phyloP scores from a whole-genome alignment of 257 asterid species.

The Datura wrightii region DNA sequence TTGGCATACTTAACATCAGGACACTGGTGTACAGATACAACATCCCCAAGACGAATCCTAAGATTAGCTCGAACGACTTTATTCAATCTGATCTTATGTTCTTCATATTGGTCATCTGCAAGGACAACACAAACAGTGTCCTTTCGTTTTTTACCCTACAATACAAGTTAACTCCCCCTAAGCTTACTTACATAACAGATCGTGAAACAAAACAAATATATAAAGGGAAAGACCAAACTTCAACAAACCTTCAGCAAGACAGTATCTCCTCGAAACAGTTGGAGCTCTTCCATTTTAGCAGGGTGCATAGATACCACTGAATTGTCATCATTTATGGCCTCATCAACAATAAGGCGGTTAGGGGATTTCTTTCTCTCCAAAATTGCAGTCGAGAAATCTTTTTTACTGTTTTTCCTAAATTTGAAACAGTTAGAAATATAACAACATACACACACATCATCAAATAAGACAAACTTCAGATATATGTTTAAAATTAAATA shows the following conservation, averaged over 20 bases:
- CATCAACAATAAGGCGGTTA: slow-evolving; percentile 81
- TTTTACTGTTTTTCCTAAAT: slow-evolving; percentile 75
- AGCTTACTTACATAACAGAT: neutral
- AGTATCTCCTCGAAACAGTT: slow-evolving; percentile 85
- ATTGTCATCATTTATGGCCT: slow-evolving; percentile 80
- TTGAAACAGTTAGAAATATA: neutral
- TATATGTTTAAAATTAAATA: neutral
- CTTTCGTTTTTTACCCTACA: slow-evolving; percentile 82
- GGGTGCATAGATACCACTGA: slow-evolving; percentile 83
- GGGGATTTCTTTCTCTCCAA: slow-evolving; percentile 85
- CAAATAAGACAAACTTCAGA: neutral
- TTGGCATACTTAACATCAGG: slow-evolving; percentile 88
- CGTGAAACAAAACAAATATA: neutral
- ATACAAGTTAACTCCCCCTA: neutral
- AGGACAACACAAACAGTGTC: slow-evolving; percentile 79
- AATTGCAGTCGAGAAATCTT: slow-evolving; percentile 84
- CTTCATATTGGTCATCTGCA: slow-evolving; percentile 78
- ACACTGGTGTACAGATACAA: slow-evolving; percentile 83
- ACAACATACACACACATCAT: neutral
- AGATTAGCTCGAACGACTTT: slow-evolving; percentile 77
- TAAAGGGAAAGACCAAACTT: neutral
- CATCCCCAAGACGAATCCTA: slow-evolving; percentile 86
- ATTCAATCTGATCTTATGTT: slow-evolving; percentile 81
- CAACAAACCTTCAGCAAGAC: slow-evolving; percentile 73
- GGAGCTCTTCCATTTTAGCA: slow-evolving; percentile 86